phyloP scores from a whole-genome alignment of 306 rosid genomes.

The Styphnolobium japonicum region DNA sequence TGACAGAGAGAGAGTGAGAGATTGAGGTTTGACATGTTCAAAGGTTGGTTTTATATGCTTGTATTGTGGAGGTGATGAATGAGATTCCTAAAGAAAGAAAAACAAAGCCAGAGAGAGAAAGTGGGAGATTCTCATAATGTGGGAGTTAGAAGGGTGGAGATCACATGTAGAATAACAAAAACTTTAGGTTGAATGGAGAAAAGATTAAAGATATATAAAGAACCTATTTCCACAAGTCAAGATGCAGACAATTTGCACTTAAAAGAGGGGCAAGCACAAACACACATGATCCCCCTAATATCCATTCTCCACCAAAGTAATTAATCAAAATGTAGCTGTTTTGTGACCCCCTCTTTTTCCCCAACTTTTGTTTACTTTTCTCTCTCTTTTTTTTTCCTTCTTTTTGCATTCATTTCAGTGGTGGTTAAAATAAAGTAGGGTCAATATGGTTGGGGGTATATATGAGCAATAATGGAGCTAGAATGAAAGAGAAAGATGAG shows the following conservation, averaged over 20 bases:
- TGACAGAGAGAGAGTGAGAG: conserved; percentile 44
- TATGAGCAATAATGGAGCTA: conserved; percentile 54
- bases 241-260: conserved; percentile 52
- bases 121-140: conserved; percentile 43
- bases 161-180: conserved; percentile 56
- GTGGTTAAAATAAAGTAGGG: conserved; percentile 52
- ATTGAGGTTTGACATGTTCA: conserved; percentile 63
- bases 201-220: conserved; percentile 20
- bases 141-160: conserved; percentile 40
- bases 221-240: conserved; percentile 51
- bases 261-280: conserved; percentile 63
- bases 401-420: conserved; percentile 43
- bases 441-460: conserved; percentile 50
- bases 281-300: conserved; percentile 48
- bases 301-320: conserved; percentile 18
- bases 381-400: neutral
- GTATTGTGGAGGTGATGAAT: conserved; percentile 66
- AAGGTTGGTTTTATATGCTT: conserved; percentile 64
- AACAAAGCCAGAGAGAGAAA: conserved; percentile 27
- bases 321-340: conserved; percentile 25
- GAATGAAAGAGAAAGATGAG: conserved; percentile 43
- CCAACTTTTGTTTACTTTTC: conserved; percentile 32
- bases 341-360: conserved; percentile 10
- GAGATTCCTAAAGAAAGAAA: conserved; percentile 60
- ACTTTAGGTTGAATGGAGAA: conserved; percentile 46